phyloP scores from a whole-genome alignment of 148 eudicot genomes.

The Camellia sinensis region DNA sequence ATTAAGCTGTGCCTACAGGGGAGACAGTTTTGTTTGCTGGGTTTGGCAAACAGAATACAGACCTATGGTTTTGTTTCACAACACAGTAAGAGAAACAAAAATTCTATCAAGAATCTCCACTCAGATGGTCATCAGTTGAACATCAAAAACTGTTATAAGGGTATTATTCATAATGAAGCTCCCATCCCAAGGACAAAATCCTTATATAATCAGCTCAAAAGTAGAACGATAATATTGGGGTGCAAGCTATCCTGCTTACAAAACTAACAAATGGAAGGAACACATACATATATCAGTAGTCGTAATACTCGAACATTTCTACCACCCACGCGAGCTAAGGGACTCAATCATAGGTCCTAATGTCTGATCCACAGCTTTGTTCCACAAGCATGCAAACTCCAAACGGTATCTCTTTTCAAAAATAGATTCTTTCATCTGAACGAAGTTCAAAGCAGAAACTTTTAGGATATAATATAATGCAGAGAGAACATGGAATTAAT shows the following conservation, averaged over 20 bases:
- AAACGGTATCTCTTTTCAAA: conserved; percentile 37
- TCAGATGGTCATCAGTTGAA: neutral
- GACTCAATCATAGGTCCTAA: conserved; percentile 51
- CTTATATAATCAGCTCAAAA: neutral
- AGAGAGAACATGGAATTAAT: neutral
- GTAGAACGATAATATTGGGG: neutral
- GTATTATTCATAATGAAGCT: neutral
- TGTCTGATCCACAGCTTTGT: conserved; percentile 69
- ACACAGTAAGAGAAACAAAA: conserved; percentile 2
- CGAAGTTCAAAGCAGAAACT: conserved; percentile 12
- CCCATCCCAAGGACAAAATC: neutral
- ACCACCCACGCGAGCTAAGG: conserved; percentile 76
- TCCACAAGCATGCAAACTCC: conserved; percentile 64
- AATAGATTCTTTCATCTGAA: conserved; percentile 48
- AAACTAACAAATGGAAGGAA: neutral
- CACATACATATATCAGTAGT: conserved; percentile 7
- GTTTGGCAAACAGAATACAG: neutral
- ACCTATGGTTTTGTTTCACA: neutral
- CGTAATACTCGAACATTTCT: conserved; percentile 17
- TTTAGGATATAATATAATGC: neutral
- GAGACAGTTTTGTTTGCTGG: neutral
- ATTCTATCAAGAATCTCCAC: neutral
- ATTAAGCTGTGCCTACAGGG: neutral
- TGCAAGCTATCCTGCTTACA: conserved; percentile 2
- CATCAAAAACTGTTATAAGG: neutral